Percentiles rank a stretch among this genome's conserved stretches.
Conservation (phyloP, 2,329 filamentous ascomycete species). For the Aspergillus nomiae region DNA sequence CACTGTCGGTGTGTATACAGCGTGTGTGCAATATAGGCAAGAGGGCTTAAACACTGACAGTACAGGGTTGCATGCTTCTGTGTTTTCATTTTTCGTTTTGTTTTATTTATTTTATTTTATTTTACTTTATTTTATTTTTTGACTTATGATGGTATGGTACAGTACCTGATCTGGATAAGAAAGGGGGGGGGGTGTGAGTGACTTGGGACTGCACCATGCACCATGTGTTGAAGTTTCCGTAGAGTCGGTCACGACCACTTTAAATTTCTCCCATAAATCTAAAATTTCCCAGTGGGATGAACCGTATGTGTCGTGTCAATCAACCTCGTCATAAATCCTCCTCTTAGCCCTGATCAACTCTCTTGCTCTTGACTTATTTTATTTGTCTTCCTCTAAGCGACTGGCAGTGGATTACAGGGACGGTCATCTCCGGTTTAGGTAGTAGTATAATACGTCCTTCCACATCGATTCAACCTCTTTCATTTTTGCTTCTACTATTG, state of each 20-base stretch:
- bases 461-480: not conserved
- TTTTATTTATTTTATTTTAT: not conserved
- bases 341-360: not conserved
- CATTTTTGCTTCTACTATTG: not conserved
- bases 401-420: not conserved
- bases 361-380: not conserved
- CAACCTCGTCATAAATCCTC: conserved; percentile 3
- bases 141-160: not conserved
- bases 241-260: conserved; percentile 6
- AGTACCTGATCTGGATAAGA: not conserved
- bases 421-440: not conserved
- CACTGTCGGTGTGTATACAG: not conserved
- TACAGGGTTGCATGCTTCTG: not conserved
- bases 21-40: not conserved
- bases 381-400: not conserved
- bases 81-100: conserved; percentile 2
- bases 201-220: conserved; percentile 3
- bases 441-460: conserved; percentile 1
- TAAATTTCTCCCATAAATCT: not conserved
- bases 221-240: conserved; percentile 3
- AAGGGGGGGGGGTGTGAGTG: not conserved
- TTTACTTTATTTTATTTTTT: not conserved
- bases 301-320: conserved; percentile 4
- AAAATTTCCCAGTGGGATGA: conserved; percentile 6
- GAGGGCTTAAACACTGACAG: not conserved